These are phyloP conservation scores for Escovopsis weberi DNA, from an alignment of 2,329 filamentous ascomycete species.

Conservation along the genomic window DNA sequence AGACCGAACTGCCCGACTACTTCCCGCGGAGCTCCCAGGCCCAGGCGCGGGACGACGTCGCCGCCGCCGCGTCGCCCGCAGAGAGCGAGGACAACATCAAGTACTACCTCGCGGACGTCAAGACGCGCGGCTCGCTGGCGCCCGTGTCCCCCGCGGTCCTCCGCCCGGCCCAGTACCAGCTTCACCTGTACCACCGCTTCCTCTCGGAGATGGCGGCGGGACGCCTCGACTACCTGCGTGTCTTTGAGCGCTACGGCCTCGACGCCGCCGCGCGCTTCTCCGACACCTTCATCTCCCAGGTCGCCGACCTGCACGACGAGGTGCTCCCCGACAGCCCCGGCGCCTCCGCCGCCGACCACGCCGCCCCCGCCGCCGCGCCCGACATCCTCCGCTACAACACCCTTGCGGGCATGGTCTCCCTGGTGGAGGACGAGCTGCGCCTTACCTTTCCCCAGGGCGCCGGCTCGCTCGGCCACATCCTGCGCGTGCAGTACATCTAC, in stretches of 20 bases:
- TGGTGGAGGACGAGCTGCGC: slow-evolving; percentile 32
- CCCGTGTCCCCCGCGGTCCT: slow-evolving; percentile 54
- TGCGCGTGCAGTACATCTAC: slow-evolving; percentile 40
- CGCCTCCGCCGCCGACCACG: slow-evolving; percentile 17
- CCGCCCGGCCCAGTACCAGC: slow-evolving; percentile 67
- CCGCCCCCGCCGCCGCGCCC: slow-evolving; percentile 17
- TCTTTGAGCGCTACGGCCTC: slow-evolving; percentile 61
- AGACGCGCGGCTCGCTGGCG: slow-evolving; percentile 57
- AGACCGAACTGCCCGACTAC: slow-evolving; percentile 27
- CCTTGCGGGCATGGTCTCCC: slow-evolving; percentile 29
- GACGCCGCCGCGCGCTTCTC: slow-evolving; percentile 54
- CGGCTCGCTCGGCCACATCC: slow-evolving; percentile 32
- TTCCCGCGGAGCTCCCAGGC: slow-evolving; percentile 16
- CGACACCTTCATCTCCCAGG: slow-evolving; percentile 62
- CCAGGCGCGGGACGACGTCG: slow-evolving; percentile 1
- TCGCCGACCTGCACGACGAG: slow-evolving; percentile 54
- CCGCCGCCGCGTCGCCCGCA: neutral
- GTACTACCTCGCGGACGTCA: slow-evolving; percentile 75
- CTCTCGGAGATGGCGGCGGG: slow-evolving; percentile 62
- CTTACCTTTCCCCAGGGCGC: slow-evolving; percentile 38
- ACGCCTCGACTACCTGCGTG: slow-evolving; percentile 49
- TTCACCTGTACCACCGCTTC: slow-evolving; percentile 80
- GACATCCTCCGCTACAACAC: slow-evolving; percentile 32
- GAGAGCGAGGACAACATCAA: slow-evolving; percentile 10
- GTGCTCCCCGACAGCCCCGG: slow-evolving; percentile 36